phyloP scores from a whole-genome alignment of 1,139 yeast genomes.

The Candida sp. region DNA sequence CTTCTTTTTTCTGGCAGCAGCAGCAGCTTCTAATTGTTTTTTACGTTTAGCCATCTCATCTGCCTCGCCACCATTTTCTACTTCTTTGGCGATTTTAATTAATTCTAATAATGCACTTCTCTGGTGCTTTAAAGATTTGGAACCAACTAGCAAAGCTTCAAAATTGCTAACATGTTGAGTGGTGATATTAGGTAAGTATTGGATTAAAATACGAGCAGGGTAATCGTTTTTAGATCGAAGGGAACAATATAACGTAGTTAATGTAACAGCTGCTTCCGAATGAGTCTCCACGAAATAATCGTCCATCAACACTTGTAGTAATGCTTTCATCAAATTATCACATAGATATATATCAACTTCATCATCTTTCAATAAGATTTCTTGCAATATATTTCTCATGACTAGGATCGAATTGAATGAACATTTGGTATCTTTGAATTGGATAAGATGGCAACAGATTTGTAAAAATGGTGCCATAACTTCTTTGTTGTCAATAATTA shows the following conservation, averaged over 20 bases:
- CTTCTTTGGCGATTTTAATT: conserved; percentile 42
- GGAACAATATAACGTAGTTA: conserved; percentile 75
- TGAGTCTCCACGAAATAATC: conserved; percentile 85
- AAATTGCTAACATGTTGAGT: conserved; percentile 47
- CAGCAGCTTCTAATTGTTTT: conserved; percentile 43
- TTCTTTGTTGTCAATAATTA: conserved; percentile 62
- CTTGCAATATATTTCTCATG: conserved; percentile 66
- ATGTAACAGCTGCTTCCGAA: conserved; percentile 84
- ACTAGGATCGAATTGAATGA: conserved; percentile 86
- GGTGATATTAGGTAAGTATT: conserved; percentile 40
- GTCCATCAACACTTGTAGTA: conserved; percentile 59
- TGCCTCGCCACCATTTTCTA: conserved; percentile 21
- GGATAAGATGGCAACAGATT: conserved; percentile 71
- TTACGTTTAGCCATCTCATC: conserved; percentile 45
- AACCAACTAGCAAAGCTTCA: conserved; percentile 57
- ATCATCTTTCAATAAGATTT: conserved; percentile 64
- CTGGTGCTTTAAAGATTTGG: conserved; percentile 70
- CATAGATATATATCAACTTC: conserved; percentile 79
- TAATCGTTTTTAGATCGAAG: conserved; percentile 60
- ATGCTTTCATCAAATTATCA: conserved; percentile 48
- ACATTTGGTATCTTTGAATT: conserved; percentile 87
- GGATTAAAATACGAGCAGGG: conserved; percentile 49
- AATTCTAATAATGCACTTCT: conserved; percentile 71
- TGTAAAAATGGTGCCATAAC: conserved; percentile 79
- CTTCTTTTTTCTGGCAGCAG: conserved; percentile 39